phyloP scores from a whole-genome alignment of 116 monocot genomes.

The Dioscorea cayenensis region DNA sequence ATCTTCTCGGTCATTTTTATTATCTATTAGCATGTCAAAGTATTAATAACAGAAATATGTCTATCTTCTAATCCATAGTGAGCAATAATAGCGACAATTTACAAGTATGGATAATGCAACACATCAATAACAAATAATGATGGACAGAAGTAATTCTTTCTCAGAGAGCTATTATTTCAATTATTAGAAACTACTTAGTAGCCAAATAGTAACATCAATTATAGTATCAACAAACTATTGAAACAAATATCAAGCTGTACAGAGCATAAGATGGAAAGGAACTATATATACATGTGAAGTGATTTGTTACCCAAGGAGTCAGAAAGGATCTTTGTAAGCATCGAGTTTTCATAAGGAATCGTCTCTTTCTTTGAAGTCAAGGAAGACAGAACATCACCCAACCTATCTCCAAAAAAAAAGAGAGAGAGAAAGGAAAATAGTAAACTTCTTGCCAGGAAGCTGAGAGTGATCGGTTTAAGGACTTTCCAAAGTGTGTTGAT shows the following conservation, averaged over 20 bases:
- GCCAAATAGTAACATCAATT: background rate
- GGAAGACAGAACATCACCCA: constrained; percentile 89
- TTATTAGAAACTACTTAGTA: background rate
- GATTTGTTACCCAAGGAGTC: constrained; percentile 74
- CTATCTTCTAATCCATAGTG: no score
- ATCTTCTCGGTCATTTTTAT: no score
- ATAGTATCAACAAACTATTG: background rate
- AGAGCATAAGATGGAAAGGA: background rate
- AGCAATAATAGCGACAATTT: background rate
- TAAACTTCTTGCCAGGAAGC: background rate
- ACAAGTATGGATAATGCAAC: background rate
- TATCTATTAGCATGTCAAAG: no score
- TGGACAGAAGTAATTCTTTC: no score
- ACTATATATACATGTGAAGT: constrained; percentile 31
- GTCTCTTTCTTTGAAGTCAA: constrained; percentile 78
- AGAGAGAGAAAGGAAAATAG: background rate
- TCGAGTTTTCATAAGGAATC: constrained; percentile 82
- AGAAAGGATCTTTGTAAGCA: constrained; percentile 66
- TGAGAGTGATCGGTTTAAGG: background rate
- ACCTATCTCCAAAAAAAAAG: constrained; percentile 32
- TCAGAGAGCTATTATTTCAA: no score
- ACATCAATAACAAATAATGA: background rate
- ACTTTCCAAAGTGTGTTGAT: background rate
- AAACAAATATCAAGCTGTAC: background rate
- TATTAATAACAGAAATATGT: no score